Conservation (phyloP, 2,329 filamentous ascomycete species). For the Huntiella decipiens region DNA sequence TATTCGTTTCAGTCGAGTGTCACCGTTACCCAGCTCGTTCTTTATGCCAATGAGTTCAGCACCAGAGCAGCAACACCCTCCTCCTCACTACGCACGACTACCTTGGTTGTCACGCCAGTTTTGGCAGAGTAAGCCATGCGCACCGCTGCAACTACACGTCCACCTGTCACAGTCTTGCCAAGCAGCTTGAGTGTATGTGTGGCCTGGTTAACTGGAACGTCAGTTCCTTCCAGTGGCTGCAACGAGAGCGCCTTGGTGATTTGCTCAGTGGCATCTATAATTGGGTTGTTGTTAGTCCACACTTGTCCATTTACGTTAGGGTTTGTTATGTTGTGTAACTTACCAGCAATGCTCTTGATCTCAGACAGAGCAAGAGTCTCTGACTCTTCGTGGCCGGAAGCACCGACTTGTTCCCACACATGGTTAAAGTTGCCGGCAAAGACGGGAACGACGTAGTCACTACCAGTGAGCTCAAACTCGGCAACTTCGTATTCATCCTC, state of each 20-base stretch:
- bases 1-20: no score
- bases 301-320: neutral
- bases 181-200: slow-evolving; percentile 92
- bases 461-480: slow-evolving; percentile 74
- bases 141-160: slow-evolving; percentile 69
- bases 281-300: slow-evolving; percentile 14
- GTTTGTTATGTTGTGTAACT: slow-evolving; percentile 18
- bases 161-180: slow-evolving; percentile 83
- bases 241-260: slow-evolving; percentile 71
- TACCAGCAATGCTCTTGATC: slow-evolving; percentile 84
- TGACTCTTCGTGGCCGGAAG: slow-evolving; percentile 71
- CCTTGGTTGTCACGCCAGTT: slow-evolving; percentile 88
- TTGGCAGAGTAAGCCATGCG: slow-evolving; percentile 90
- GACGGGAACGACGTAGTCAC: slow-evolving; percentile 82
- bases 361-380: slow-evolving; percentile 79
- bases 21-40: neutral
- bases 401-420: slow-evolving; percentile 83
- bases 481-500: slow-evolving; percentile 97
- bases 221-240: slow-evolving; percentile 85
- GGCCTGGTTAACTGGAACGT: slow-evolving; percentile 69
- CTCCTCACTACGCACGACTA: slow-evolving; percentile 80
- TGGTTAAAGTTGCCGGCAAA: slow-evolving; percentile 93
- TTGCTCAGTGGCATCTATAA: slow-evolving; percentile 73
- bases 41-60: slow-evolving; percentile 64
- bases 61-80: slow-evolving; percentile 73